phyloP scores from a whole-genome alignment of 495 filamentous ascomycete genomes.

The Tuber microsphaerosporum region DNA sequence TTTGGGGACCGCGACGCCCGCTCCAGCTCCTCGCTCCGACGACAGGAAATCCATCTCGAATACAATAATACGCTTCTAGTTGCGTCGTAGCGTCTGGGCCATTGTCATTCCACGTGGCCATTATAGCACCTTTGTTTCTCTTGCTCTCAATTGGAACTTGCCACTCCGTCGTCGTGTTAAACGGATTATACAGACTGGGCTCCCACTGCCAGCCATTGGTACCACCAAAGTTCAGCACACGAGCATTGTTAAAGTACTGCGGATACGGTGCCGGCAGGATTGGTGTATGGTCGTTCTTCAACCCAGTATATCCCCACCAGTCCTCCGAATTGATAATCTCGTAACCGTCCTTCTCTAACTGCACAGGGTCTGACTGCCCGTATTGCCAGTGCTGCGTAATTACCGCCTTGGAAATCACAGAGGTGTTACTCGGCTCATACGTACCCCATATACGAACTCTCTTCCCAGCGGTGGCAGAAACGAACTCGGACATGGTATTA shows the following conservation, averaged over 20 bases:
- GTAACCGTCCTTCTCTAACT: constrained; percentile 45
- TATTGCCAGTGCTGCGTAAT: constrained; percentile 55
- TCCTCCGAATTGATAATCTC: constrained; percentile 52
- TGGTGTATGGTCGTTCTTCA: constrained; percentile 53
- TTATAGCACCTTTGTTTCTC: constrained; percentile 48
- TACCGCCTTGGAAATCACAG: constrained; percentile 45
- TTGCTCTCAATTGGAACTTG: constrained; percentile 39
- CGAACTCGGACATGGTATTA: constrained; percentile 49
- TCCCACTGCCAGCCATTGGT: constrained; percentile 49
- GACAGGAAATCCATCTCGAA: constrained; percentile 50
- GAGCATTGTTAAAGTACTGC: constrained; percentile 49
- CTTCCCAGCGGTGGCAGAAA: constrained; percentile 47
- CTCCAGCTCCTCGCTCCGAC: constrained; percentile 48
- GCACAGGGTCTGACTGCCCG: constrained; percentile 51
- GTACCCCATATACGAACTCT: constrained; percentile 53
- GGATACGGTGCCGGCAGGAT: constrained; percentile 52
- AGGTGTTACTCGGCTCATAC: constrained; percentile 45
- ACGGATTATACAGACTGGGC: constrained; percentile 47
- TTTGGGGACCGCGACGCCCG: constrained; percentile 43
- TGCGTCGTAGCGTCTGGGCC: constrained; percentile 54
- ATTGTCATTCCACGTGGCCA: constrained; percentile 55
- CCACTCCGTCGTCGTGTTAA: constrained; percentile 44
- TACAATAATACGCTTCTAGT: constrained; percentile 51
- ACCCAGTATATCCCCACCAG: constrained; percentile 53
- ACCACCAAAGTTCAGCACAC: constrained; percentile 49